Evolutionary conservation across 768 basidiomycete genomes (phyloP).

Genomic region (Mycena capillaripes): DNA sequence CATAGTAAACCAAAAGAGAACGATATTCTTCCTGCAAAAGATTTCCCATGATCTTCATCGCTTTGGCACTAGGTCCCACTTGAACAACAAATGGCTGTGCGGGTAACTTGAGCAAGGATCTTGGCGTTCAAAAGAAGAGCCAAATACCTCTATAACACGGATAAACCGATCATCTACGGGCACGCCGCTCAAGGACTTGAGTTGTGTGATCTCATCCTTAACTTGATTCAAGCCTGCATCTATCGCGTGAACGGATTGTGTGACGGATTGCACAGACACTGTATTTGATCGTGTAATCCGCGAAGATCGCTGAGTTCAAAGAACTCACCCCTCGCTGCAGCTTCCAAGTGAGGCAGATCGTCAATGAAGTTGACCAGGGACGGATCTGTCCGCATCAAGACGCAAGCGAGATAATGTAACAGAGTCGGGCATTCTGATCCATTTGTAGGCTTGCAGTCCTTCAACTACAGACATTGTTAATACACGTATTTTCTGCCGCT

Average conservation of each 20-base stretch:
- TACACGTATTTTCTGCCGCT: neutral
- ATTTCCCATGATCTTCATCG: slow-evolving; percentile 71
- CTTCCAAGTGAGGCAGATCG: slow-evolving; percentile 85
- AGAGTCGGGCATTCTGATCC: slow-evolving; percentile 85
- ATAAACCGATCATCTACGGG: slow-evolving; percentile 72
- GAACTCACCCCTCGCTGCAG: slow-evolving; percentile 82
- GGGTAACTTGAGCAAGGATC: neutral
- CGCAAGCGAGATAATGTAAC: slow-evolving; percentile 86
- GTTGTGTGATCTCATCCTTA: slow-evolving; percentile 65
- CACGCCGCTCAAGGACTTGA: slow-evolving; percentile 48
- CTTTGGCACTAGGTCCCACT: slow-evolving; percentile 68
- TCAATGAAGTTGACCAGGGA: slow-evolving; percentile 79
- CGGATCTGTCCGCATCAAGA: slow-evolving; percentile 78
- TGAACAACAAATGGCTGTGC: slow-evolving; percentile 64
- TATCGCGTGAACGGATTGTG: slow-evolving; percentile 71
- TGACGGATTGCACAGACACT: slow-evolving; percentile 82
- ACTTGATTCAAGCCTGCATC: slow-evolving; percentile 70
- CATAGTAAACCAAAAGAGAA: slow-evolving; percentile 78
- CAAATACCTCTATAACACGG: slow-evolving; percentile 75
- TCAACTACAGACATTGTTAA: slow-evolving; percentile 64
- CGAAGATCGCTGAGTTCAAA: neutral
- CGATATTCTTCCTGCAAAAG: slow-evolving; percentile 74
- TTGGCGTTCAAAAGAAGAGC: neutral
- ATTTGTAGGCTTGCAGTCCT: slow-evolving; percentile 84
- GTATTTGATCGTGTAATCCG: neutral